phyloP scores from a whole-genome alignment of 116 monocot species.

The Papilionanthe hybrid region DNA sequence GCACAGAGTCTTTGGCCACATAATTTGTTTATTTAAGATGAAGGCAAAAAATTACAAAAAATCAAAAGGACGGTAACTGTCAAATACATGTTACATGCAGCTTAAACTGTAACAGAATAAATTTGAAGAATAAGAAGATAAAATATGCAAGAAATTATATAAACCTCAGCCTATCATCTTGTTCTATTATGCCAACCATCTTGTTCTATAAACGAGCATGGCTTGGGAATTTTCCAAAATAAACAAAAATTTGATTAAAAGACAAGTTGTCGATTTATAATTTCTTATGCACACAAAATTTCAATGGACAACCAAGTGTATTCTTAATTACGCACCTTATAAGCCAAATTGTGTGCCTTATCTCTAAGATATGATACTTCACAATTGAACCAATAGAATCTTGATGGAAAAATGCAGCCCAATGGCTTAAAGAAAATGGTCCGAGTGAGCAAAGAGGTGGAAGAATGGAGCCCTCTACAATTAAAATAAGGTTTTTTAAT shows the following conservation, averaged over 20 bases:
- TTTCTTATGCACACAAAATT: neutral
- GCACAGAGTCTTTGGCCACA: too few species aligned
- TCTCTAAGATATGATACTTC: slow-evolving; percentile 25
- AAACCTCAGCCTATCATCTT: neutral
- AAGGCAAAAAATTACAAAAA: too few species aligned
- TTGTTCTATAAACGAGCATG: neutral
- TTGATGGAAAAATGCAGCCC: slow-evolving; percentile 92
- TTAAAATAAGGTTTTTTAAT: neutral
- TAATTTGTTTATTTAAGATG: too few species aligned
- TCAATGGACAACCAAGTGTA: neutral
- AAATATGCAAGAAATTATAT: neutral
- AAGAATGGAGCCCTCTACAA: slow-evolving; percentile 29
- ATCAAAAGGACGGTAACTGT: too few species aligned
- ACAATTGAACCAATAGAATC: slow-evolving; percentile 62
- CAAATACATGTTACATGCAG: neutral
- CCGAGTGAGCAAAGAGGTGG: slow-evolving; percentile 25
- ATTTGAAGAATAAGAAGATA: neutral
- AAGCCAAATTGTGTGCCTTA: slow-evolving; percentile 1
- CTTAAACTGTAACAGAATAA: neutral
- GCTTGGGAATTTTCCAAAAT: neutral
- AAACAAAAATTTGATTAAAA: neutral
- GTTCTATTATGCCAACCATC: neutral
- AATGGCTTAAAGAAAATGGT: slow-evolving; percentile 49
- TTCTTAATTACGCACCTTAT: slow-evolving; percentile 27
- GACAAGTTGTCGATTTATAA: neutral